Evolutionary conservation across 352 stramenopile species (phyloP).

Genomic region (Globisporangium emineosum): DNA sequence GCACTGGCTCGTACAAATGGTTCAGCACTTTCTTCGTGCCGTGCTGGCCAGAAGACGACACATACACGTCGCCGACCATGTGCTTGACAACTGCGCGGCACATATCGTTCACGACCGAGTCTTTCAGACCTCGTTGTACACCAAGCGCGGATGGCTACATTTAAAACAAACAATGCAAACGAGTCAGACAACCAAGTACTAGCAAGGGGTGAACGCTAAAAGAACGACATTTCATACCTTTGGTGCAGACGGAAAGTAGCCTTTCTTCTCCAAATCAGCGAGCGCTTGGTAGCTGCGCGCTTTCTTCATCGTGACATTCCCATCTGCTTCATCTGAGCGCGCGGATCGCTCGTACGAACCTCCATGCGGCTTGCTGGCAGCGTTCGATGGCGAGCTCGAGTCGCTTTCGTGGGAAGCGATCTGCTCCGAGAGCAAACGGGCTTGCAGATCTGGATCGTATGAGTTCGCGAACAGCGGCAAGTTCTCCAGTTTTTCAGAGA

Average conservation of each 20-base stretch:
- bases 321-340: slow-evolving; percentile 13
- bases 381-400: slow-evolving; percentile 10
- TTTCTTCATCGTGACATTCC: slow-evolving; percentile 66
- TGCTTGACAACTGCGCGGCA: slow-evolving; percentile 85
- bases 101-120: slow-evolving; percentile 89
- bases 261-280: slow-evolving; percentile 81
- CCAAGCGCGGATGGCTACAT: slow-evolving; percentile 60
- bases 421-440: slow-evolving; percentile 66
- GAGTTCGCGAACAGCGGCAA: slow-evolving; percentile 51
- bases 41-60: slow-evolving; percentile 60
- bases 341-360: slow-evolving; percentile 56
- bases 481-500: slow-evolving; percentile 67
- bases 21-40: slow-evolving; percentile 80
- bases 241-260: slow-evolving; percentile 73
- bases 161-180: too few species aligned
- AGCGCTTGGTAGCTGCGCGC: slow-evolving; percentile 73
- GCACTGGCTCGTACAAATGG: slow-evolving; percentile 83
- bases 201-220: too few species aligned
- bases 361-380: slow-evolving; percentile 31
- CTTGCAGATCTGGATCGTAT: slow-evolving; percentile 48
- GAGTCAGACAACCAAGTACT: background rate
- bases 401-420: slow-evolving; percentile 33
- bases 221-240: too few species aligned
- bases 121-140: slow-evolving; percentile 78
- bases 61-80: slow-evolving; percentile 87